These are phyloP conservation scores for Glycine latifolia DNA, from an alignment of 306 rosid genomes.

Conservation along the genomic window DNA sequence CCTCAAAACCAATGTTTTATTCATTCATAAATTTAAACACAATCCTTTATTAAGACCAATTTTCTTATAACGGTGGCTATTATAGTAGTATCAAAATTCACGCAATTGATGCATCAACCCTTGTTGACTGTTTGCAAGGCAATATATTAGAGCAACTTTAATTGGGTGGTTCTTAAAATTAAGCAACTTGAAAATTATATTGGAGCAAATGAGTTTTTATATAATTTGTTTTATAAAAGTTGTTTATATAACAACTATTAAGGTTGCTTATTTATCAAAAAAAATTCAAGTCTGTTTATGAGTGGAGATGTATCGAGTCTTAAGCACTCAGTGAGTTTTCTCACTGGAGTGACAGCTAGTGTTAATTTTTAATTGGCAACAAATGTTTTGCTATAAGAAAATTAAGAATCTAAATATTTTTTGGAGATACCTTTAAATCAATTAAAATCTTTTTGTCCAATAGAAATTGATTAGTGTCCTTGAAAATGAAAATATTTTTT, in stretches of 20 bases:
- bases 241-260: not conserved
- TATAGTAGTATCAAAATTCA: no score
- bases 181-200: not conserved
- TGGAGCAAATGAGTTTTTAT: not conserved
- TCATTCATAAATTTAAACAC: not conserved
- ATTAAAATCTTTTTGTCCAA: not conserved
- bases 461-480: not conserved
- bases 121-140: not conserved
- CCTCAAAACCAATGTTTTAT: conserved; percentile 10
- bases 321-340: no score
- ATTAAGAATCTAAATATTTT: no score
- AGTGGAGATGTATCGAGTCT: no score
- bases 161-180: not conserved
- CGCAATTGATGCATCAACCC: no score
- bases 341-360: no score
- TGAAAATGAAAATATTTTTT: not conserved
- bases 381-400: not conserved
- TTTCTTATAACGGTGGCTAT: not conserved
- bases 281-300: not conserved
- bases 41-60: not conserved
- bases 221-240: not conserved
- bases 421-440: not conserved
- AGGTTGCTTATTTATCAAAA: no score
- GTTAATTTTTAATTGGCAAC: no score
- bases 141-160: not conserved